These are phyloP conservation scores for Staphylotrichum tortipilum DNA, from an alignment of 495 filamentous ascomycete species.

Conservation along the genomic window DNA sequence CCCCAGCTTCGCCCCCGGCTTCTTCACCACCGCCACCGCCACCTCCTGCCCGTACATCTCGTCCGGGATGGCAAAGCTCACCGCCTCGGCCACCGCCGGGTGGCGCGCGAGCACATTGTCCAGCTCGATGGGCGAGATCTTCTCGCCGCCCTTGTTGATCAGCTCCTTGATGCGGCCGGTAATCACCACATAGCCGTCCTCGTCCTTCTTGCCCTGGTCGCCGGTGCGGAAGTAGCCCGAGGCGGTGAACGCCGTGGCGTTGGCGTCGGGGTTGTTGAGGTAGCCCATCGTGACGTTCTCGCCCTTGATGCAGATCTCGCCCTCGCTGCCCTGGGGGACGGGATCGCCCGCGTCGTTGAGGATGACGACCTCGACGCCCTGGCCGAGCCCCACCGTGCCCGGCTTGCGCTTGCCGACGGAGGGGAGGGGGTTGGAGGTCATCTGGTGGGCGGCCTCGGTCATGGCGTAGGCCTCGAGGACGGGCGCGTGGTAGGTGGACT, in stretches of 20 bases:
- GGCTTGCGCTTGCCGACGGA: conserved; percentile 57
- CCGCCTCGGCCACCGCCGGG: conserved; percentile 63
- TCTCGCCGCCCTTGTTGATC: conserved; percentile 78
- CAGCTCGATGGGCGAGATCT: conserved; percentile 75
- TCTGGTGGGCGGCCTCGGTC: conserved; percentile 85
- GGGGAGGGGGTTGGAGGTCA: conserved; percentile 79
- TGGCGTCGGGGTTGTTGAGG: conserved; percentile 68
- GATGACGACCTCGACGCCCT: conserved; percentile 73
- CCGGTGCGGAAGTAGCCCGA: conserved; percentile 75
- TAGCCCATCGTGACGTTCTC: conserved; percentile 78
- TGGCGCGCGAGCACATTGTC: conserved; percentile 68
- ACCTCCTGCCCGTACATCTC: conserved; percentile 78
- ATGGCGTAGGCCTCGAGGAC: conserved; percentile 87
- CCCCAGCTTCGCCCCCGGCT: conserved; percentile 43
- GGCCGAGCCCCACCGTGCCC: conserved; percentile 68
- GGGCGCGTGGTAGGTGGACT: conserved; percentile 61
- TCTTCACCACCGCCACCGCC: conserved; percentile 67
- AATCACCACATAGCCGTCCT: conserved; percentile 65
- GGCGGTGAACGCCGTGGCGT: conserved; percentile 51
- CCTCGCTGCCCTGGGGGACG: conserved; percentile 55
- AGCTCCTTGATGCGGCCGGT: conserved; percentile 78
- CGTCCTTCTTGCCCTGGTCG: conserved; percentile 69
- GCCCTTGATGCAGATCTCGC: conserved; percentile 71
- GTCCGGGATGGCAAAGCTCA: conserved; percentile 69
- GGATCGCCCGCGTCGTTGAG: conserved; percentile 55